Base-by-base conservation (phyloP, 2,329 filamentous ascomycete genomes). In the Sclerotinia nivalis region DNA sequence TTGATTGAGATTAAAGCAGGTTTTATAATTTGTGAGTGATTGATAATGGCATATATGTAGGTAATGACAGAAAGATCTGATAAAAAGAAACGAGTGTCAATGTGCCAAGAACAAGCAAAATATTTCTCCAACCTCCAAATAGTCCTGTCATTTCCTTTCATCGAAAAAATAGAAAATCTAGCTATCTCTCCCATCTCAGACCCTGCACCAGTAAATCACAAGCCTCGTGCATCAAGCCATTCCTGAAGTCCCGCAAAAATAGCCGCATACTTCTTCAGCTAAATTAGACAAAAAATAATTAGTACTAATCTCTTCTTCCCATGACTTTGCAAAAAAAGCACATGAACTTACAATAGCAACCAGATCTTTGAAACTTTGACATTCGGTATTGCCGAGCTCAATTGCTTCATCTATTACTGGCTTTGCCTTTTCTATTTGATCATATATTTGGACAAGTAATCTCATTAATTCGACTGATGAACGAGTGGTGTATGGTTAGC, bases 81-180 rank as follows among this genome's bases (percentile, higher is more conserved):
- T 34, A 28, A 52, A 18, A 9, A 13, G 13, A 54, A 37, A 56
- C 54, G 18, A 56, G 22, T 34, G 31, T 56, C 18, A 56, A 37
- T 31, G 18, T 55, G 2, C 52, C 18, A n/a, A 37, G 31, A 20
- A 37, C 31, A 34, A 56, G 31, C 31, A 34, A 34, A 13, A 10
- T 20, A 37, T 12, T 18, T 37, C 20, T 37, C 22, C 10, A 34
- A 22, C 20, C 4, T 31, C 20, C 31, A 20, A 37, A 56, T n/a
- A 0, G 10, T 5, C 28, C 2, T 13, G 1, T 20, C 10, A 56
- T 2, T 6, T 10, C 4, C 2, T 9, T 55, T 20, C 0, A 20
- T 10, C 25, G 2, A 54, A 20, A 6, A 31, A 25, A 28, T 10
- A 2, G 15, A 8, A 55, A 20, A 55, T 20, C 2, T 4, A 25